Conservation (phyloP, 257 asterid species). For the Solanum infundibuliforme region DNA sequence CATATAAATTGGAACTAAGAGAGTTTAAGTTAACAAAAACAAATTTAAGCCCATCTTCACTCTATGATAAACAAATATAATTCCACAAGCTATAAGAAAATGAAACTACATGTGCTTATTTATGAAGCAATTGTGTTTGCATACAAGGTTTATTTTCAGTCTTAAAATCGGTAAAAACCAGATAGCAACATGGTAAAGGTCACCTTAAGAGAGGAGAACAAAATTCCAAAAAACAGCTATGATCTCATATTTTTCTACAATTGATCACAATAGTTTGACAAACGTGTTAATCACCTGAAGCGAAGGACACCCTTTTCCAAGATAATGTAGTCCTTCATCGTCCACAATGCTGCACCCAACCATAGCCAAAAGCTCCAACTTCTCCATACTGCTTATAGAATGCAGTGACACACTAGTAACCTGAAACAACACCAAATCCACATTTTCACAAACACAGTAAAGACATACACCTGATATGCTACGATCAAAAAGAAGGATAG, state of each 20-base stretch:
- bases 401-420: slow-evolving; percentile 46
- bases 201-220: background rate
- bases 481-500: background rate
- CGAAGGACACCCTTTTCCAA: slow-evolving; percentile 53
- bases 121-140: background rate
- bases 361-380: slow-evolving; percentile 50
- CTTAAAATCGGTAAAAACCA: background rate
- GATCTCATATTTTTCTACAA: background rate
- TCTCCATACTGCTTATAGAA: slow-evolving; percentile 47
- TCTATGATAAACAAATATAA: background rate
- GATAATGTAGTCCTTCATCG: slow-evolving; percentile 39
- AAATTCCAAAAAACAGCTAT: background rate
- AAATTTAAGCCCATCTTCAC: background rate
- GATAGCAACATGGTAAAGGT: background rate
- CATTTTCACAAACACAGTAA: background rate
- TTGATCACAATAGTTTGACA: background rate
- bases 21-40: background rate
- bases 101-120: background rate
- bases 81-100: background rate
- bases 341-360: slow-evolving; percentile 52
- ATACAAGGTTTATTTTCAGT: background rate
- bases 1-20: background rate
- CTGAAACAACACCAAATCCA: slow-evolving; percentile 17
- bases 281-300: slow-evolving; percentile 36
- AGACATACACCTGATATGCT: background rate